Percentiles rank a stretch among this genome's conserved stretches.
These are phyloP conservation scores for Lasiodiplodia theobromae DNA, from an alignment of 2,329 filamentous ascomycete genomes.

Conservation along the genomic window DNA sequence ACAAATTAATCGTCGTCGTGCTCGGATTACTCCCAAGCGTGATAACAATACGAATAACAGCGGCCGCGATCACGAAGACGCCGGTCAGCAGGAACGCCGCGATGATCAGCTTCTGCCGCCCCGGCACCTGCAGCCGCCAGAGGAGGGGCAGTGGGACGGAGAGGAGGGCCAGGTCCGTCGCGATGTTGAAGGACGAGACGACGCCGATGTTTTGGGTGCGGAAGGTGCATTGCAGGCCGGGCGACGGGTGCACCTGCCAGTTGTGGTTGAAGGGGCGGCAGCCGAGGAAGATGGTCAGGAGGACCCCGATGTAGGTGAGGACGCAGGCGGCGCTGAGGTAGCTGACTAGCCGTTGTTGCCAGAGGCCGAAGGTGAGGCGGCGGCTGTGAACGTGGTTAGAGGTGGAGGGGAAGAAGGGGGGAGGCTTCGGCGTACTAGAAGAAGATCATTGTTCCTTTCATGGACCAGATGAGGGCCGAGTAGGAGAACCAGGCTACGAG, in stretches of 20 bases:
- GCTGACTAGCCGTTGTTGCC: not conserved
- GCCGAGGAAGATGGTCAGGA: constrained; percentile 42
- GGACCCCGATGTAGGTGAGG: constrained; percentile 42
- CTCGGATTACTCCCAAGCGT: constrained; percentile 41
- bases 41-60: constrained; percentile 43
- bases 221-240: constrained; percentile 39
- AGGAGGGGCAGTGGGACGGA: constrained; percentile 45
- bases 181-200: constrained; percentile 40
- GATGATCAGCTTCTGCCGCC: constrained; percentile 43
- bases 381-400: constrained; percentile 36
- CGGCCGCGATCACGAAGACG: constrained; percentile 47
- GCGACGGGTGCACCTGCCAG: constrained; percentile 40
- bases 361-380: constrained; percentile 32
- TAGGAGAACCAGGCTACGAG: constrained; percentile 35
- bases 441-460: constrained; percentile 42
- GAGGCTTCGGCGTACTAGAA: constrained; percentile 32
- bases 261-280: constrained; percentile 40
- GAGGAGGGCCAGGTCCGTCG: constrained; percentile 44
- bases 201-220: constrained; percentile 41
- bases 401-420: not conserved
- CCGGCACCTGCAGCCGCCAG: constrained; percentile 41
- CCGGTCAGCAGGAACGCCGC: constrained; percentile 43
- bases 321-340: constrained; percentile 30
- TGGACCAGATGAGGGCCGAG: constrained; percentile 46
- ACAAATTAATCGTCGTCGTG: constrained; percentile 45